A percentile compares a stretch with the other conserved stretches of the same genome.
Conservation (phyloP, 805 yeast species). For the Metschnikowia sp. region DNA sequence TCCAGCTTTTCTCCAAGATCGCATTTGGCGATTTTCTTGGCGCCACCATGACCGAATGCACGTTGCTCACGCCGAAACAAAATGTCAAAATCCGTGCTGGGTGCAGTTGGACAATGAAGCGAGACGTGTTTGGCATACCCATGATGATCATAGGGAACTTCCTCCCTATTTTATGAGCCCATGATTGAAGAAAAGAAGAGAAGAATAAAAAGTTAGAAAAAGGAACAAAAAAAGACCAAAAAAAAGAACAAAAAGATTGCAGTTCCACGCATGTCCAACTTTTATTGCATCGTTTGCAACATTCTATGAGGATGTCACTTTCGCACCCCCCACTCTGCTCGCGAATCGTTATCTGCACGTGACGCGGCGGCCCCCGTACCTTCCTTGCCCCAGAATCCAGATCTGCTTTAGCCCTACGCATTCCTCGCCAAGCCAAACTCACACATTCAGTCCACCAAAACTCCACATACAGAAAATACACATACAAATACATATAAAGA, state of each 20-base stretch:
- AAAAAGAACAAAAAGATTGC: too few relatives aligned
- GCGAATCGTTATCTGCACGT: not conserved
- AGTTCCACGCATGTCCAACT: too few relatives aligned
- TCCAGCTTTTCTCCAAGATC: conserved; percentile 75
- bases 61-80: conserved; percentile 58
- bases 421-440: too few relatives aligned
- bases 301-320: too few relatives aligned
- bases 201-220: not conserved
- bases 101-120: conserved; percentile 87
- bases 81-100: conserved; percentile 65
- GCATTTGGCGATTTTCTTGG: conserved; percentile 92
- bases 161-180: conserved; percentile 59
- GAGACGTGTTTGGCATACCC: conserved; percentile 96
- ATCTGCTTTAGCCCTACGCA: too few relatives aligned
- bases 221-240: not conserved
- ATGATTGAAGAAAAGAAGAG: not conserved
- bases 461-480: too few relatives aligned
- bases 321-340: too few relatives aligned
- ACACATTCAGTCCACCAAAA: too few relatives aligned
- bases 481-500: too few relatives aligned
- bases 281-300: too few relatives aligned
- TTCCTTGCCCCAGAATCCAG: too few relatives aligned
- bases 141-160: conserved; percentile 96
- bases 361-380: not conserved
- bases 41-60: conserved; percentile 80